Evolutionary conservation across 2,329 filamentous ascomycete species (phyloP), one percentile per base, ranked within the genome.

Genomic region (Claviceps sp.): DNA sequence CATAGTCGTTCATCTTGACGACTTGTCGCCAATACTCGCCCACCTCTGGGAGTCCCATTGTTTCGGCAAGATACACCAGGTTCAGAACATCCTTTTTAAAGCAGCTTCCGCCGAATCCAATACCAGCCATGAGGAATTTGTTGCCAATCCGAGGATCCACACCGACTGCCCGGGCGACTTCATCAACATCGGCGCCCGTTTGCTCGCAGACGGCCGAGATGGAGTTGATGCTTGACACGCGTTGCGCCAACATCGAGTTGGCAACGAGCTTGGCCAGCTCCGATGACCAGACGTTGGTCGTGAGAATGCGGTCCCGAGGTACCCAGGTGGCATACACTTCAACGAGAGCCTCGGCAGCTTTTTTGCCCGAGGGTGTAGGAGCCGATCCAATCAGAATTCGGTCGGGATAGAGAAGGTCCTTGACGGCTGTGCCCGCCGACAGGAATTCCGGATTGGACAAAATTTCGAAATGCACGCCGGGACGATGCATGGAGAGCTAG

Each of bases 371-470:
- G 1, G 73, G 65, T 0, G 83, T 86, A 5, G 73, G 73, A 6
- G 77, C 72, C 2, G 79, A 87, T 14, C 87, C 87, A 62, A 91
- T 89, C 43, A 91, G 72, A 14, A 91, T 79, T 26, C 87, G 79
- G 61, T 88, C 84, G 7, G 87, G 86, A 54, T 75, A 68, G 48
- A 87, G 73, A 8, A 91, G 73, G 62, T 90, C 82, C 46, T 77
- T 72, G 55, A 90, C 77, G 4, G 87, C 86, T 4, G 84, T 88
- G 50, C 87, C 87, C 57, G 87, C 86, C 26, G 87, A 83, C 44
- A 91, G 71, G 63, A 90, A 91, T 64, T 91, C 87, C 5, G 87
- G 87, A 67, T 90, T 90, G 46, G 85, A 89, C 26, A 90, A 75
- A 52, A 90, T 80, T 62, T 89, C 84, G 62, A 89, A 89, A 55